Evolutionary conservation across 768 basidiomycete species (phyloP), one percentile per base, ranked within the genome.

Genomic region (Agaricus sinodeliciosus): DNA sequence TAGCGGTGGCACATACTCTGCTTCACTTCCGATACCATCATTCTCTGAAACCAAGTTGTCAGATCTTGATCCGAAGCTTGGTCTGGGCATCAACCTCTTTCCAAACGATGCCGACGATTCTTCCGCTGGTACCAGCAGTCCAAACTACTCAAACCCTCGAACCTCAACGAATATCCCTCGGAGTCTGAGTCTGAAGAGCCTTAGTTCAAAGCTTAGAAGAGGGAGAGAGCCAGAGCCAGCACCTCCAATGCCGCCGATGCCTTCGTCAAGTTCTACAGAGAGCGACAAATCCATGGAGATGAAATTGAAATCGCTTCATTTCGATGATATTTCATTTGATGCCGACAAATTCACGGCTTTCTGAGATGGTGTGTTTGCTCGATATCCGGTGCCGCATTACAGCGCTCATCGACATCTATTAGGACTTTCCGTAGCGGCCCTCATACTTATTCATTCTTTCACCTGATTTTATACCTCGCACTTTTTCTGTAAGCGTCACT

Each of bases 251-350:
- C 51, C 51, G 4, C 51, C 25, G 7, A 19, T 53, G 25, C 52
- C 45, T 8, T 39, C 31, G 2, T 34, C 41, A 36, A 49, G 51
- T 46, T 37, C 47, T 34, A 43, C 55, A 36, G 60, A 63, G 35
- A 65, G 60, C 31, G 77, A 84, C 47, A 55, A 67, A 56, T 77
- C 75, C 56, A 67, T 82, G 46, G 82, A 88, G 69, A 81, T 85
- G 83, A 71, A 68, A 35, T 78, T 88, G 12, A 82, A 86, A 61
- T 86, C 86, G 28, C 69, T 88, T 49, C 84, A 85, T 62, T 88
- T 88, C 62, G 86, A 88, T 57, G 72, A 77, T 0, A 58, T 88
- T 42, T 84, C 82, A 49, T 84, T 88, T 51, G 83, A 88, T 62
- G 73, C 75, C 22, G 78, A 82, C 57, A 72, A 71, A 37, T 84